Evolutionary conservation across 352 stramenopile genomes (phyloP), one percentile per base, ranked within the genome.

Genomic region (Phytophthora pinifolia): DNA sequence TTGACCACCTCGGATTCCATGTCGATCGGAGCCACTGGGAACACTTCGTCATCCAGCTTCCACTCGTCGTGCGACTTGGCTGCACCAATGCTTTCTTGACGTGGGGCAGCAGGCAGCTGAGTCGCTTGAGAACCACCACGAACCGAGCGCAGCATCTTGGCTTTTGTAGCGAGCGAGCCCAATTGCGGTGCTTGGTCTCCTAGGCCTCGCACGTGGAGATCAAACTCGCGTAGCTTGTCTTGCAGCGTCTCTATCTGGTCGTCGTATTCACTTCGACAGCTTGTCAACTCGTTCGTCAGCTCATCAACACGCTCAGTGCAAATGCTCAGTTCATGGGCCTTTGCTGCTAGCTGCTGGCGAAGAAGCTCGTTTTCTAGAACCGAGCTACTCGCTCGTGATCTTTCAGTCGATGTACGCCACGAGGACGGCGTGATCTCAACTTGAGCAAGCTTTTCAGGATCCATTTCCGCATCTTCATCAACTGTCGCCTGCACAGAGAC

Each of bases 1-100:
- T 90, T 74, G 4, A 88, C 70, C 10, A 90, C 74, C 6, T 78
- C 74, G n/a, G 80, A 90, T 30, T 90, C 80, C 78, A 90, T 86
- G 45, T 87, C 70, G 37, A 90, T 85, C 8, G 77, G 80, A 1
- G 72, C 77, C 34, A 83, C 57, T 7, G 80, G 80, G 27, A 85
- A 87, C 14, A 88, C 63, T 30, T 90, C 80, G 31, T 80, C 63
- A 49, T 90, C 77, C 33, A 86, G n/a, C 5, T 69, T 51, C 80
- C 80, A 90, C 5, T 76, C 63, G 22, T 73, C 71, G 0, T 59
- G 54, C 14, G 65, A 66, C n/a, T 54, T 70, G 7, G 55, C 54
- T 0, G 72, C 59, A 22, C 60, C 73, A 6, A 62, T 67, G 38
- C 54, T 66, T 14, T 56, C 54, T 20, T 64, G 45, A 15, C 47